Percentiles rank a stretch among this genome's conserved stretches.
Evolutionary conservation across 169 alveolate genomes (phyloP).

Genomic region (Plasmodium vivax): DNA sequence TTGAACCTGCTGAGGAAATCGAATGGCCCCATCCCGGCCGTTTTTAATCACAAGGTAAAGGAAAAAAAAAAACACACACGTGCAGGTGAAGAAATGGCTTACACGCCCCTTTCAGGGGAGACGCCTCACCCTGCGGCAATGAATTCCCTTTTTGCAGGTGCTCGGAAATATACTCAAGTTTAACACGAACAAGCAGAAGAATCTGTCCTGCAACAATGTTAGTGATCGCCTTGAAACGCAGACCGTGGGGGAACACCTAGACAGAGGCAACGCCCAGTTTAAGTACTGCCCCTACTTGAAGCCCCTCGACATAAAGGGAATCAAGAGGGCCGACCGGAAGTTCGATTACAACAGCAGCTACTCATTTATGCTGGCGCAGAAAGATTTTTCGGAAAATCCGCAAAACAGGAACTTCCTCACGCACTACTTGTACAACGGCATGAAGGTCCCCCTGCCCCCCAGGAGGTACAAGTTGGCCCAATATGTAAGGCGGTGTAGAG

Average conservation of each 20-base stretch:
- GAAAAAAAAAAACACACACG: not conserved
- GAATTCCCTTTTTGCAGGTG: constrained; percentile 19
- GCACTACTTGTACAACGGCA: constrained; percentile 75
- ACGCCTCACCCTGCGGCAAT: not conserved
- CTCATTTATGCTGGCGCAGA: constrained; percentile 17
- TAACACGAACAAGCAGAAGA: constrained; percentile 29
- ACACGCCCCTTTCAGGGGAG: not conserved
- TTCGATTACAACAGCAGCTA: constrained; percentile 77
- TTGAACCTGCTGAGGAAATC: constrained; percentile 13
- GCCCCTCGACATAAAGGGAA: constrained; percentile 81
- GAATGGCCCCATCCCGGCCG: not conserved
- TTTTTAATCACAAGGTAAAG: constrained; percentile 38
- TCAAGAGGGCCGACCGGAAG: constrained; percentile 85
- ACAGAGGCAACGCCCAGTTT: constrained; percentile 21
- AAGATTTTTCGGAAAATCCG: constrained; percentile 76
- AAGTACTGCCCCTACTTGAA: constrained; percentile 76
- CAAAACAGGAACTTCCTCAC: constrained; percentile 7
- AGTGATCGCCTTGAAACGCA: not conserved
- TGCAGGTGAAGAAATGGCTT: not conserved
- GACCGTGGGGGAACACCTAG: constrained; percentile 4
- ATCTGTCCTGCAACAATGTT: not conserved
- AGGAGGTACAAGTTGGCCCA: constrained; percentile 41
- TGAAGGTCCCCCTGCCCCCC: constrained; percentile 84
- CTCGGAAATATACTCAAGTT: constrained; percentile 31
- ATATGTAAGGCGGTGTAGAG: constrained; percentile 32